Conservation (phyloP, 352 stramenopile genomes). For the Phytophthora syringae region DNA sequence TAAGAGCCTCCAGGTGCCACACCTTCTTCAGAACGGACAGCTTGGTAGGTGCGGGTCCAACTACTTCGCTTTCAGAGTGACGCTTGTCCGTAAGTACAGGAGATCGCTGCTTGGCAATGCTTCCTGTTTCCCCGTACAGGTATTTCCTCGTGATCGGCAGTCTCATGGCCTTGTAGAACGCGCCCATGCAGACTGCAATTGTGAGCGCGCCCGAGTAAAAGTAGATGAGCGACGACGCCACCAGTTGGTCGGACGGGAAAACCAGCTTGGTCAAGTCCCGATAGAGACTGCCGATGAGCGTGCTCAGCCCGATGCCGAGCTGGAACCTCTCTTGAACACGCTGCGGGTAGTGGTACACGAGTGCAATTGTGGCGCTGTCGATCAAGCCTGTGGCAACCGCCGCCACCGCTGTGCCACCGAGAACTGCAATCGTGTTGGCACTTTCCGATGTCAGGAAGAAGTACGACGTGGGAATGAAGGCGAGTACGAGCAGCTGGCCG, state of each 20-base stretch:
- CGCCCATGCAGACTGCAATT: constrained; percentile 73
- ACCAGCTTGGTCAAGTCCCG: constrained; percentile 81
- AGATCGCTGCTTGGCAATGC: constrained; percentile 48
- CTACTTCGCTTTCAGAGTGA: constrained; percentile 1
- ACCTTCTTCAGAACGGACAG: constrained; percentile 74
- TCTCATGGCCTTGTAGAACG: constrained; percentile 66
- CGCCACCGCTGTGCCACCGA: constrained; percentile 63
- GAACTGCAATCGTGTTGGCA: constrained; percentile 62
- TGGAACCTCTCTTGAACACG: constrained; percentile 81
- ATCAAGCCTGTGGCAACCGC: constrained; percentile 79
- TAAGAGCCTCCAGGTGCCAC: constrained; percentile 60
- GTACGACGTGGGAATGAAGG: constrained; percentile 77
- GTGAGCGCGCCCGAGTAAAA: constrained; percentile 83
- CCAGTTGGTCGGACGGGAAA: constrained; percentile 64
- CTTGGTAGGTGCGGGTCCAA: constrained; percentile 44
- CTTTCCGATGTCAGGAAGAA: constrained; percentile 67
- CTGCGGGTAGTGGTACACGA: constrained; percentile 78
- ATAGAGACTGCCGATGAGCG: constrained; percentile 83
- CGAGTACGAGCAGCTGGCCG: constrained; percentile 72
- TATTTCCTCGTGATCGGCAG: constrained; percentile 64
- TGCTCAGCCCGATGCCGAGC: constrained; percentile 75
- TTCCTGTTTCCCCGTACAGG: constrained; percentile 29
- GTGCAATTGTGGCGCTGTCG: constrained; percentile 76
- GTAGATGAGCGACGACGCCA: constrained; percentile 82
- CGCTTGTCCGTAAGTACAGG: constrained; percentile 31